Conservation (phyloP, 345 rosid genomes). For the Viola odorata region DNA sequence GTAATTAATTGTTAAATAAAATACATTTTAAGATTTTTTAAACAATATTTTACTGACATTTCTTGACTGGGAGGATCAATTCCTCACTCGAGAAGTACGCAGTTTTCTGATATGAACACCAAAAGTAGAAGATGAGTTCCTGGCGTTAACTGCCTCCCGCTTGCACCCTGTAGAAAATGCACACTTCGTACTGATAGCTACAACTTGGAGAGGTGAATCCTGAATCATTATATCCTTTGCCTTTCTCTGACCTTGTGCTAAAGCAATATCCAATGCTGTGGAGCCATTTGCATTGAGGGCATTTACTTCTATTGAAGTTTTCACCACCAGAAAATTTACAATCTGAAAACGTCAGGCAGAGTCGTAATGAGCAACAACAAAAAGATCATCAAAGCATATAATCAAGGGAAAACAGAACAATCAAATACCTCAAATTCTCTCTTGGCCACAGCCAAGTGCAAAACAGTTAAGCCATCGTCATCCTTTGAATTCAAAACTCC, state of each 20-base stretch:
- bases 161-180: not conserved
- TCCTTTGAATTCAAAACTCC: slow-evolving; percentile 19
- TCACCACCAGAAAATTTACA: not conserved
- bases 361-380: not conserved
- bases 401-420: no score
- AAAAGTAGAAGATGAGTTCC: not conserved
- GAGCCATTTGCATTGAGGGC: slow-evolving; percentile 19
- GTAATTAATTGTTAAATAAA: no score
- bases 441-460: slow-evolving; percentile 26
- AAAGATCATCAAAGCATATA: not conserved
- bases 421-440: slow-evolving; percentile 24
- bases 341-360: not conserved
- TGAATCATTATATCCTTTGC: slow-evolving; percentile 21
- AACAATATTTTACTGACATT: no score
- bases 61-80: no score
- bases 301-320: slow-evolving; percentile 15
- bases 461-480: slow-evolving; percentile 18
- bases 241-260: slow-evolving; percentile 16
- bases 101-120: no score
- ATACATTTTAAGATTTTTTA: no score
- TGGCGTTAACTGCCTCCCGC: not conserved
- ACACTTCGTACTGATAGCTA: slow-evolving; percentile 1
- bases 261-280: slow-evolving; percentile 16
- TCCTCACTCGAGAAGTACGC: no score
- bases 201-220: slow-evolving; percentile 9